These are phyloP conservation scores for Candida neerlandica DNA, from an alignment of 1,139 yeast genomes.

Conservation along the genomic window DNA sequence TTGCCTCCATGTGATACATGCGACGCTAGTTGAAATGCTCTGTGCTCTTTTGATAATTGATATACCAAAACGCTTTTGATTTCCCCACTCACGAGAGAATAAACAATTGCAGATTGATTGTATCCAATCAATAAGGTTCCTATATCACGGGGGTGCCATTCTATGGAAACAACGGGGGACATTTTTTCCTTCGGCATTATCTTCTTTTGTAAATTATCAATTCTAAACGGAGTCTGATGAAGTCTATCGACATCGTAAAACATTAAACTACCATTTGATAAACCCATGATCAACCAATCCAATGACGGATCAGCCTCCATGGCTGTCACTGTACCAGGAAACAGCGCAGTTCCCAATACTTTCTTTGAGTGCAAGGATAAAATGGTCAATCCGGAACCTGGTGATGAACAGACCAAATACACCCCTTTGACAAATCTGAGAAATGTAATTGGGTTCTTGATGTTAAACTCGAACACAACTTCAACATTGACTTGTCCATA, in stretches of 20 bases:
- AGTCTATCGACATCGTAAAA: constrained; percentile 89
- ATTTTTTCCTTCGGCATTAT: constrained; percentile 50
- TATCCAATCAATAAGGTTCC: constrained; percentile 78
- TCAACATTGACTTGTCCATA: constrained; percentile 86
- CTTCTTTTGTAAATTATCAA: constrained; percentile 72
- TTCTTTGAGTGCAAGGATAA: constrained; percentile 68
- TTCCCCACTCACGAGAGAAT: constrained; percentile 63
- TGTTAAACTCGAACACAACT: constrained; percentile 59
- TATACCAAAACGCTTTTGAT: constrained; percentile 60
- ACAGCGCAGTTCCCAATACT: constrained; percentile 54
- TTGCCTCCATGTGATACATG: constrained; percentile 44
- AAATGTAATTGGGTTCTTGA: constrained; percentile 53
- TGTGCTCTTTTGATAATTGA: constrained; percentile 41
- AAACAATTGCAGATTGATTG: constrained; percentile 67
- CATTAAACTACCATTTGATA: constrained; percentile 70
- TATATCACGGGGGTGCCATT: constrained; percentile 88
- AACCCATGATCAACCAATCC: constrained; percentile 84
- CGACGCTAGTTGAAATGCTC: constrained; percentile 37
- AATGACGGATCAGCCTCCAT: constrained; percentile 80
- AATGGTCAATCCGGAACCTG: constrained; percentile 54
- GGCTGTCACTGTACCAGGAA: constrained; percentile 68
- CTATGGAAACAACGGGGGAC: constrained; percentile 65
- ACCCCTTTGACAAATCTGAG: constrained; percentile 77
- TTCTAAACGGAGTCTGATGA: constrained; percentile 59
- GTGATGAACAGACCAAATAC: constrained; percentile 64